Percentiles rank a stretch among this genome's conserved stretches.
Evolutionary conservation across 2,329 filamentous ascomycete genomes (phyloP).

Genomic region (Pseudogymnoascus sp.): DNA sequence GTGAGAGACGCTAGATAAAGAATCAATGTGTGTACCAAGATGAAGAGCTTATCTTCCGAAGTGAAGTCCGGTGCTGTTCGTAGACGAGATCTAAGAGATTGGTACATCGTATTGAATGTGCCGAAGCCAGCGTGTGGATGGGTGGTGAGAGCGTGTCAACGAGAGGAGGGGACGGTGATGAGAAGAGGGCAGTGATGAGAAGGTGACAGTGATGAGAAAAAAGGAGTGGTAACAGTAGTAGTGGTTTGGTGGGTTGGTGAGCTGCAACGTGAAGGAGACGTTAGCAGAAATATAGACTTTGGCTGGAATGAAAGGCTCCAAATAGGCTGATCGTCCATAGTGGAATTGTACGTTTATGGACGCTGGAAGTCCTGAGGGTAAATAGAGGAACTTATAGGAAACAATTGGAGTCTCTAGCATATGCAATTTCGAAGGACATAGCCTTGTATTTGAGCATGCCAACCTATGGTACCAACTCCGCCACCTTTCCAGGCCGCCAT

Average conservation of each 20-base stretch:
- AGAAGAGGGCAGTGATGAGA: neutral
- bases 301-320: neutral
- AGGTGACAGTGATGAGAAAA: neutral
- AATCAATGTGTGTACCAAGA: neutral
- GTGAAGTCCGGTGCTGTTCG: neutral
- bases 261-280: neutral
- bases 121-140: too few species aligned
- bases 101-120: too few species aligned
- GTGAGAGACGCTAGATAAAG: neutral
- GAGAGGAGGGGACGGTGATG: neutral
- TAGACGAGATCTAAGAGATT: neutral
- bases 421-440: neutral
- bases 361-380: neutral
- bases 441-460: neutral
- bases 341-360: neutral
- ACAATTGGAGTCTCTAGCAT: neutral
- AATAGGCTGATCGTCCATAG: neutral
- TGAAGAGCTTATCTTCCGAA: neutral
- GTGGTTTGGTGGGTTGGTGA: too few species aligned
- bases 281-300: neutral
- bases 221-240: too few species aligned
- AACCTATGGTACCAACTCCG: neutral
- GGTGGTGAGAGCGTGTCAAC: too few species aligned
- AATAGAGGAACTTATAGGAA: neutral
- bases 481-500: neutral